Base-by-base conservation (phyloP, 768 basidiomycete genomes). In the Leucogyrophana mollusca region DNA sequence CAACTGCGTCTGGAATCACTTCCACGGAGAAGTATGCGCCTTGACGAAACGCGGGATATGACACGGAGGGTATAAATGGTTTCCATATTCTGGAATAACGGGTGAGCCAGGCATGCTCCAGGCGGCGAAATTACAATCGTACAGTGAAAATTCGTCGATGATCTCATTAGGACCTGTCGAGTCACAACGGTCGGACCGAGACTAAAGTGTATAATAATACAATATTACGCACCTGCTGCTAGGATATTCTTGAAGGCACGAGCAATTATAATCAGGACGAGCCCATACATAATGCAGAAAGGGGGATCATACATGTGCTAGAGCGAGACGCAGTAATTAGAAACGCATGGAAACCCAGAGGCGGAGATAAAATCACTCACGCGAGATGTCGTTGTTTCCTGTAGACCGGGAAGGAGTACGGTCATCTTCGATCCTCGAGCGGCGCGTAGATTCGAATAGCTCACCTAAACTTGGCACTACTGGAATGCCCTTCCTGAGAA, bases 351-450 rank as follows among this genome's bases (percentile, higher is more conserved):
- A 43, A 21, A n/a, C n/a, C n/a, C 36, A 47, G 38, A 41, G 44
- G 48, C 24, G 51, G 23, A 40, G 18, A 38, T 46, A 49, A 13
- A 20, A 38, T 6, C 13, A 70, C 84, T 74, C 68, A 88, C 86
- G 90, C 81, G 88, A 93, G 40, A 94, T 77, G 70, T 94, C 92
- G 64, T 94, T 94, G 66, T 94, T 94, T 18, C 91, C 91, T 88
- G 51, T 18, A 50, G 44, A 41, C 27, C 23, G 30, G 11, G 9
- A 37, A 47, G 16, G 13, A n/a, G 13, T 40, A 25, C 14, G 20
- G 24, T 47, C n/a, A 48, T 21, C 43, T n/a, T 14, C 18, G 11
- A 45, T 20, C 27, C 8, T 10, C 30, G 17, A 40, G n/a, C n/a
- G n/a, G 21, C 23, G 38, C 23, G 41, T 45, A 14, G 21, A n/a